Conservation (phyloP, 176 grass and related monocot genomes). For the Musa beccarii region DNA sequence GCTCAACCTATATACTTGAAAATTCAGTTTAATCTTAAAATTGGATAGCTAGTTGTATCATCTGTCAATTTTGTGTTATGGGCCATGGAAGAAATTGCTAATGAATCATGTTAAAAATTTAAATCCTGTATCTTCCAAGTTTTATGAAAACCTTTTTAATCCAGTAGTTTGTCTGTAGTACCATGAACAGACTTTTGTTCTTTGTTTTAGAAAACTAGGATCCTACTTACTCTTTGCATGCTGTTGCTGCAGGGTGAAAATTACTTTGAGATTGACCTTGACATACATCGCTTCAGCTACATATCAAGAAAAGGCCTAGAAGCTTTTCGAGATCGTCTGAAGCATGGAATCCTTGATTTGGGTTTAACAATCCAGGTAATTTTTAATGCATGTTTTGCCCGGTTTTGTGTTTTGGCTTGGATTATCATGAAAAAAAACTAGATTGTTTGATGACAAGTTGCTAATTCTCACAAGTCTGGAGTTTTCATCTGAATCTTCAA, state of each 20-base stretch:
- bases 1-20: no score
- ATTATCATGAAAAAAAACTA: no score
- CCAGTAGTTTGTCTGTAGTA: no score
- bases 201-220: no score
- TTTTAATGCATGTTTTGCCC: not conserved
- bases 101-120: not conserved
- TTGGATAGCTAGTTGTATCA: no score
- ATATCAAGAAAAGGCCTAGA: constrained; percentile 88
- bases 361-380: constrained; percentile 89
- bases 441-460: no score
- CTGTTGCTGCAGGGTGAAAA: constrained; percentile 47
- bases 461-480: no score
- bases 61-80: no score
- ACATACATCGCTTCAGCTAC: constrained; percentile 95
- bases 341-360: constrained; percentile 85
- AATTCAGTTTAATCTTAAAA: no score
- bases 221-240: not conserved
- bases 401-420: no score
- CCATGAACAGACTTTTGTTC: no score
- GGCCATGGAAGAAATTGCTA: not conserved
- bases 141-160: not conserved
- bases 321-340: constrained; percentile 71
- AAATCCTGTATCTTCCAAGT: not conserved
- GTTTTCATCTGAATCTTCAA: no score
- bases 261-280: constrained; percentile 95